These are phyloP conservation scores for Chaetothyriales sp. DNA, from an alignment of 2,329 filamentous ascomycete species.

Conservation along the genomic window DNA sequence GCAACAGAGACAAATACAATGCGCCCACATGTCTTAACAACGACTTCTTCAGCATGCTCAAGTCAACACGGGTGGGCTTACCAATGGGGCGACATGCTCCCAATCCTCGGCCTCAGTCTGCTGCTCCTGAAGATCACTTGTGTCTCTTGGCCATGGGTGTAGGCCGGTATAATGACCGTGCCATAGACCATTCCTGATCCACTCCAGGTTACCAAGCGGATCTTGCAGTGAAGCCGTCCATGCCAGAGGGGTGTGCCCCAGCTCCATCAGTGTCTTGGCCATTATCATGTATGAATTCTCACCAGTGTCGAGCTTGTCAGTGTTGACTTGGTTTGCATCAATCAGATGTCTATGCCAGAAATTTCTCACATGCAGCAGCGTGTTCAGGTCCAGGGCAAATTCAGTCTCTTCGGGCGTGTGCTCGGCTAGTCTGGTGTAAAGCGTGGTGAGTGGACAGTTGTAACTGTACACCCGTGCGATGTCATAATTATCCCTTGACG, in stretches of 20 bases:
- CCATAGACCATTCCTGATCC: constrained; percentile 4
- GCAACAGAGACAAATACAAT: not conserved
- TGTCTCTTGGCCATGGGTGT: constrained; percentile 21
- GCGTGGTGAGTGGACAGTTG: constrained; percentile 13
- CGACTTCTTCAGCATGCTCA: not conserved
- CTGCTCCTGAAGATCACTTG: constrained; percentile 17
- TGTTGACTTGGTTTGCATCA: constrained; percentile 2
- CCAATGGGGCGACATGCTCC: constrained; percentile 12
- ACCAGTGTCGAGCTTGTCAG: not conserved
- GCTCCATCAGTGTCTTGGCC: constrained; percentile 8
- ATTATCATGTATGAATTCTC: constrained; percentile 14
- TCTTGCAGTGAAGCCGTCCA: constrained; percentile 5
- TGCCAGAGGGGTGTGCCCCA: constrained; percentile 6
- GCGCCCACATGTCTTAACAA: not conserved
- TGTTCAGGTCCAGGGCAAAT: constrained; percentile 18
- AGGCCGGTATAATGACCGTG: constrained; percentile 21
- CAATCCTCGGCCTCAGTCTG: constrained; percentile 25
- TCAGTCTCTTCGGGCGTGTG: constrained; percentile 12
- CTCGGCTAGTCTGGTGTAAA: constrained; percentile 13
- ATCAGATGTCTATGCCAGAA: constrained; percentile 30
- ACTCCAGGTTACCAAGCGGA: not conserved
- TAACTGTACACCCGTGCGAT: constrained; percentile 18
- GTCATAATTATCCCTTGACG: constrained; percentile 13
- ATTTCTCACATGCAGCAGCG: constrained; percentile 26
- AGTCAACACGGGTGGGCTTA: constrained; percentile 1